Evolutionary conservation across 305 asterid species (phyloP), one percentile per base, ranked within the genome.

Genomic region (Withania somnifera): DNA sequence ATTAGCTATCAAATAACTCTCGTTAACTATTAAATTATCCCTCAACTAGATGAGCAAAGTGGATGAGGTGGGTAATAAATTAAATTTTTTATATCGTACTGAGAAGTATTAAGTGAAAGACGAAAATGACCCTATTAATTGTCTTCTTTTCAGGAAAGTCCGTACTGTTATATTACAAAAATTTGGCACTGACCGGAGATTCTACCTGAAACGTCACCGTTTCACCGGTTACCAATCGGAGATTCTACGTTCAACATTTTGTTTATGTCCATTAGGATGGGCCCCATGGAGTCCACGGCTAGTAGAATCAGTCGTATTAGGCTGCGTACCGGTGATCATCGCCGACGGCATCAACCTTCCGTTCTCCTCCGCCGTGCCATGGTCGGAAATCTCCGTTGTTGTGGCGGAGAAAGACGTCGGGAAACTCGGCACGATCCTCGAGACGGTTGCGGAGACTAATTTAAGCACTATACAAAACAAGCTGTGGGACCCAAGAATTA

Each of bases 201-300:
- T 96, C 50, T 90, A 94, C 84, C 81, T 96, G 4, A 86, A 84
- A 84, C 71, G 98, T 58, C 92, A 91, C 28, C 69, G 97, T 22
- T 92, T 90, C 8, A 84, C 90, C 81, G 97, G 95, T 56, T 96
- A 90, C 88, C 95, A 93, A 83, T 91, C 93, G 1, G 99, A 96
- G 82, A 96, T 96, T 0, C 89, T 84, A 0, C 88, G 98, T 6
- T 90, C 99, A 19, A 89, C 86, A 66, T 96, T 96, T 82, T 96
- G 99, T 76, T 64, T 96, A 6, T 93, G 98, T 19, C 99, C 99
- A 0, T 47, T 92, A 51, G 99, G 99, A 8, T 96, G 99, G 99
- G 98, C 99, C 54, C 99, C 98, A 1, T 96, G 99, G 99, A 94
- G 99, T 79, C 98, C 99, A 2, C 85, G 99, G 84, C 84, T 96